Conservation (phyloP, 768 basidiomycete genomes). For the Tricholoma terreum region DNA sequence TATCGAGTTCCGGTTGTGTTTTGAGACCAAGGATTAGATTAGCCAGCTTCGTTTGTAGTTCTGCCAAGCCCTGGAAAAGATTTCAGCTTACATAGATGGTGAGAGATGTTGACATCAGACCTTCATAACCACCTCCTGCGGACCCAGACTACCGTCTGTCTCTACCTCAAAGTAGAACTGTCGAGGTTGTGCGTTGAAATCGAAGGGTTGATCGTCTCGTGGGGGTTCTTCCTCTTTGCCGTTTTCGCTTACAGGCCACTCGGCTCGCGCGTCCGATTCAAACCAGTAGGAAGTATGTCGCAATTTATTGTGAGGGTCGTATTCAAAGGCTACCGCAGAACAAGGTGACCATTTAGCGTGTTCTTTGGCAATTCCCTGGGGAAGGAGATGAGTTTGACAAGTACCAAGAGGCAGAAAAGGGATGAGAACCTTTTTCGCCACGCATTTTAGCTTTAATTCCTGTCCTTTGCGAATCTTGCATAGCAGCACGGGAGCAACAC, state of each 20-base stretch:
- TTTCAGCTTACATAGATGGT: not conserved
- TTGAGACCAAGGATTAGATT: slow-evolving; percentile 77
- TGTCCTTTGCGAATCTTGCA: slow-evolving; percentile 95
- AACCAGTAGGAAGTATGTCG: slow-evolving; percentile 96
- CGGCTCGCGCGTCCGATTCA: slow-evolving; percentile 73
- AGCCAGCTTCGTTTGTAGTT: slow-evolving; percentile 78
- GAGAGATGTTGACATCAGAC: slow-evolving; percentile 32
- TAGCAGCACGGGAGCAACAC: slow-evolving; percentile 69
- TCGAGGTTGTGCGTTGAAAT: slow-evolving; percentile 82
- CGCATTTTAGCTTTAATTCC: slow-evolving; percentile 79
- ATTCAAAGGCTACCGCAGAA: slow-evolving; percentile 93
- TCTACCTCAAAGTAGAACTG: slow-evolving; percentile 96
- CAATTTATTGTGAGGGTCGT: slow-evolving; percentile 96
- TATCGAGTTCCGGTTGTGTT: slow-evolving; percentile 54
- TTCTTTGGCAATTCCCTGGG: slow-evolving; percentile 97
- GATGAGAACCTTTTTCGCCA: slow-evolving; percentile 80
- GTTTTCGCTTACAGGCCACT: slow-evolving; percentile 93
- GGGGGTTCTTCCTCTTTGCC: slow-evolving; percentile 79
- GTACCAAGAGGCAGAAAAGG: not conserved
- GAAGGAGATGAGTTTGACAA: slow-evolving; percentile 7
- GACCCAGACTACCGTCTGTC: slow-evolving; percentile 85
- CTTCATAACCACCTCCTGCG: slow-evolving; percentile 88
- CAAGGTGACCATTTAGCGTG: slow-evolving; percentile 99
- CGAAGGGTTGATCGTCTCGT: slow-evolving; percentile 79
- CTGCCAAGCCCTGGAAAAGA: slow-evolving; percentile 59